phyloP scores from a whole-genome alignment of 345 rosid genomes.

The Brassica carinata region DNA sequence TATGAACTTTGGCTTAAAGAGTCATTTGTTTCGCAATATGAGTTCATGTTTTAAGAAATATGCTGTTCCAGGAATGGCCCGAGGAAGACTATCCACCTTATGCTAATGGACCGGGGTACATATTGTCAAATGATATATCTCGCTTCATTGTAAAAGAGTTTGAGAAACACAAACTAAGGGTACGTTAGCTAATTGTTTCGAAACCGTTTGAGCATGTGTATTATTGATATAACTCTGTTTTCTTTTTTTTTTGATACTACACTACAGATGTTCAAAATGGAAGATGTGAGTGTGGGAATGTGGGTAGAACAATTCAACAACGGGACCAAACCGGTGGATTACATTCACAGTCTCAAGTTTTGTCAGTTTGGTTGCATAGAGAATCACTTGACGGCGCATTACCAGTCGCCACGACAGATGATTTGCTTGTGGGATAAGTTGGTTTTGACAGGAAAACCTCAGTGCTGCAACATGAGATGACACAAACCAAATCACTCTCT shows the following conservation, averaged over 20 bases:
- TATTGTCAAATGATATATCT: constrained; percentile 72
- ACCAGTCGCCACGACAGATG: constrained; percentile 92
- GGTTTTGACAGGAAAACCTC: constrained; percentile 50
- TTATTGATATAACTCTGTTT: neutral
- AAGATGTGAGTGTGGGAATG: constrained; percentile 98
- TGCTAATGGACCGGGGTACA: constrained; percentile 91
- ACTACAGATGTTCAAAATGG: constrained; percentile 93
- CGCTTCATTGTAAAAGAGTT: constrained; percentile 66
- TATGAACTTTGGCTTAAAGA: neutral
- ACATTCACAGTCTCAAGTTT: constrained; percentile 71
- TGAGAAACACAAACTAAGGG: constrained; percentile 74
- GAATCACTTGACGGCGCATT: constrained; percentile 79
- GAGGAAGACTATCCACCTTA: constrained; percentile 93
- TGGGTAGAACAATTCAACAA: constrained; percentile 88
- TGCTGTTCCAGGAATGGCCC: constrained; percentile 70
- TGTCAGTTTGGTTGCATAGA: constrained; percentile 86
- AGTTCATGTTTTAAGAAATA: neutral
- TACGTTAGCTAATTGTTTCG: constrained; percentile 25
- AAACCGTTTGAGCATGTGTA: constrained; percentile 5
- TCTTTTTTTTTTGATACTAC: constrained; percentile 26
- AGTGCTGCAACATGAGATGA: constrained; percentile 88
- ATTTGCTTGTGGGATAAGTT: constrained; percentile 76
- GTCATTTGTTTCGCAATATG: neutral
- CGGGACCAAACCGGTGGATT: constrained; percentile 61
- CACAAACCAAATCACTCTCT: constrained; percentile 10